Evolutionary conservation across 345 rosid species (phyloP), one percentile per base, ranked within the genome.

Genomic region (Lepidium aucheri): DNA sequence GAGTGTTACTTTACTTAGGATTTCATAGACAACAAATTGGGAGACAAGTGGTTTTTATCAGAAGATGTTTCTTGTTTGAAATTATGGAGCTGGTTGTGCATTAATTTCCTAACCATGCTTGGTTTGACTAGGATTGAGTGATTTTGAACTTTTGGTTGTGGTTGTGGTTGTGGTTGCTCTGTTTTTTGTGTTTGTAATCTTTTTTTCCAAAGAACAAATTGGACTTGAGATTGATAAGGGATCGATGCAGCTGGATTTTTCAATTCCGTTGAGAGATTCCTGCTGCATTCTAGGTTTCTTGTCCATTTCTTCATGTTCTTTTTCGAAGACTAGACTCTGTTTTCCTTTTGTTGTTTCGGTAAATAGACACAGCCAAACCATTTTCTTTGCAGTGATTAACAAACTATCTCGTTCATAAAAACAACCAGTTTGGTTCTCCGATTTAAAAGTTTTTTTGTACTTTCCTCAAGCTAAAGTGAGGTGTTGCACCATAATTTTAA

Each of bases 1-100:
- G 97, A 86, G 91, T 90, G 81, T 78, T 82, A 76, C 76, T 69
- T 74, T 78, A 71, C 82, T 69, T 82, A 81, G 84, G 94, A 76
- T 49, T 58, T 30, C 38, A 33, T 55, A 68, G 56, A 41, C 38
- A 62, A 5, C 32, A 58, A 65, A 2, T n/a, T 55, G 54, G 38
- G 35, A 55, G 39, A 45, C 4, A 0, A 64, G 28, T 36, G 18
- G 26, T 17, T 45, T 58, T 59, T 42, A 3, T 17, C 10, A 15
- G 46, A 3, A 15, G 46, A 3, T 42, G 53, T 38, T 58, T 38
- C 49, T 38, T 58, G 57, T 51, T 38, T 38, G 1, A 67, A 5
- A 45, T 4, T 68, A 8, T 54, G 17, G 34, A 44, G 39, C 6
- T 61, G 65, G 15, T 46, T 58, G 14, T 0, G 35, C 47, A 7